These are phyloP conservation scores for Chrysopogon serrulatus DNA, from an alignment of 176 grass and related monocot species.

Conservation along the genomic window DNA sequence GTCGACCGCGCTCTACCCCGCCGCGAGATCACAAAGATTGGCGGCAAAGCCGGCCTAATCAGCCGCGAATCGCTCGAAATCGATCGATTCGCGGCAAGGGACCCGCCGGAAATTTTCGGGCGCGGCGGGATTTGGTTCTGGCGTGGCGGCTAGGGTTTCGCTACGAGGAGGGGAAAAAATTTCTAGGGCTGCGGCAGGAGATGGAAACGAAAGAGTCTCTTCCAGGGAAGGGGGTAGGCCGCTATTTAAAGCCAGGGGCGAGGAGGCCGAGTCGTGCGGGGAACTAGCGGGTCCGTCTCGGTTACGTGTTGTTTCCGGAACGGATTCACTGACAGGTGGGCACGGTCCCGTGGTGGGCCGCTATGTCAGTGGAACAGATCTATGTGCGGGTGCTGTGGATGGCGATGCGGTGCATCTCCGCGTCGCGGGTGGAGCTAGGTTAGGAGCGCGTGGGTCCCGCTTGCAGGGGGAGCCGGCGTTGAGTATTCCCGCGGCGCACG, in stretches of 20 bases:
- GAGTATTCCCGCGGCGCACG: constrained; percentile 6
- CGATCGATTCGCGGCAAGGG: constrained; percentile 11
- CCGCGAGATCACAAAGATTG: background rate
- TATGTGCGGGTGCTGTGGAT: fast-evolving
- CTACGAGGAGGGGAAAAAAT: background rate
- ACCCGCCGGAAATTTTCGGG: background rate
- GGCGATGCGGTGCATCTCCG: background rate
- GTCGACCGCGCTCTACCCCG: constrained; percentile 5
- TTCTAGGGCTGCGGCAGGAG: background rate
- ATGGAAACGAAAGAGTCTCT: background rate
- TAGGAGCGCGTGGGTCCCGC: constrained; percentile 1
- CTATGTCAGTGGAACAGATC: fast-evolving
- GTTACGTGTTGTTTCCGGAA: background rate
- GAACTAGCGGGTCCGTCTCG: constrained; percentile 3
- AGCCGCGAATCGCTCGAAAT: constrained; percentile 12
- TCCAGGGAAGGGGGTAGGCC: background rate
- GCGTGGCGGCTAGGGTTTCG: constrained; percentile 62
- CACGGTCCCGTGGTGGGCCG: fast-evolving
- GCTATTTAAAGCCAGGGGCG: constrained; percentile 22
- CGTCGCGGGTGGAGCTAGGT: background rate
- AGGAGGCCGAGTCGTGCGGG: constrained; percentile 37
- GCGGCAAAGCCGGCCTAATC: background rate
- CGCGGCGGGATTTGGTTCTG: constrained; percentile 38
- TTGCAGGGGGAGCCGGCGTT: background rate
- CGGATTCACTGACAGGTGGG: background rate